Base-by-base conservation (phyloP, 441 rosid species). In the Corymbia citriodora region DNA sequence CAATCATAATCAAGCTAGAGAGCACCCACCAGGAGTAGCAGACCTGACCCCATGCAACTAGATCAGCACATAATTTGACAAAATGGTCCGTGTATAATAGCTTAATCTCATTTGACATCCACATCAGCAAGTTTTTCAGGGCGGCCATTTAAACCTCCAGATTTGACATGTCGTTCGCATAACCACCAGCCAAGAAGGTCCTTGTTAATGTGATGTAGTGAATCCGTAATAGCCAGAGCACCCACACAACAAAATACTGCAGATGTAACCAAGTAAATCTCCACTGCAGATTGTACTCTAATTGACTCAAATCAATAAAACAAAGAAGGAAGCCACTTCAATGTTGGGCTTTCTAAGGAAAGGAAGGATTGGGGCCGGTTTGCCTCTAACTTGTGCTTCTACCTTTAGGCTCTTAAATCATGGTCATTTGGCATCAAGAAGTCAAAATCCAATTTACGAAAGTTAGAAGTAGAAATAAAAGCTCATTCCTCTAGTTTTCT, bases 21-120 rank as follows among this genome's bases (percentile, higher is more conserved):
- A 98, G 97, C 70, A 97, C 99, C 99, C 98, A 98, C 99, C 99
- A 98, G 29, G 99, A 97, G 91, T 97, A 97, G 96, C 99, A 98
- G 90, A 97, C 99, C 99, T 97, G 92, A 59, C 93, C n/a, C 45
- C 50, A 29, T 89, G 55, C 63, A 85, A 83, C 40, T 45, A 52
- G 31, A 68, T 74, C 52, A 74, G 50, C 40, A 40, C 17, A 74
- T 74, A 74, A 40, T 21, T 74, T 74, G 83, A 74, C 50, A 74
- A 74, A 40, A 74, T 2, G n/a, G 0, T 74, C 52, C 1, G 5
- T 16, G 14, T 21, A 40, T 40, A 74, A 45, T 12, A 74, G 83
- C 9, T 74, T 40, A 74, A 74, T 74, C 15, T 74, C 16, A 40
- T 40, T 45, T 74, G 50, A 40, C 6, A 74, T 99, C 55, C 90